Base-by-base conservation (phyloP, 202 grass and related monocot genomes). In the Sporobolus alterniflorus region DNA sequence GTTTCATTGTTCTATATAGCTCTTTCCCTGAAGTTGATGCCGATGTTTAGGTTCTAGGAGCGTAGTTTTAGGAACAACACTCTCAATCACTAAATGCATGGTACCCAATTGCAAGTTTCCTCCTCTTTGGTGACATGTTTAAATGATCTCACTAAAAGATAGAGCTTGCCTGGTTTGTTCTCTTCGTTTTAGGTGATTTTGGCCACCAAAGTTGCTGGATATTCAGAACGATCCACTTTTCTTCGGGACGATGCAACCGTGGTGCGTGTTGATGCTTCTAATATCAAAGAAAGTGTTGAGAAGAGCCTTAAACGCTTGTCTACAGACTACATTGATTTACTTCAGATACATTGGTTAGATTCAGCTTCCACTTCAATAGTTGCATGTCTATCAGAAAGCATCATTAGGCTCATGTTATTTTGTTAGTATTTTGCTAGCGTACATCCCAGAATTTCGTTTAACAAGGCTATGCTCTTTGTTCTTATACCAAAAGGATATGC, bases 321-420 rank as follows among this genome's bases (percentile, higher is more conserved):
- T 42, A 98, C 95, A 73, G 95, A 98, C 88, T 95, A 95, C 55
- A 95, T 98, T 64, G 95, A 98, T 86, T 91, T 98, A 57, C 92
- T 98, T 85, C 95, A 98, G 88, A 98, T 98, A 84, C 95, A 98
- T 75, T 98, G 95, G 92, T 97, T 61, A 91, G 90, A 78, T 13
- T 28, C 22, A 66, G 39, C 48, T 72, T 67, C 46, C 15, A 14
- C 8, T 60, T 18, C 25, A 44, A 9, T 55, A 22, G 10, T n/a
- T 69, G 11, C 14, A 80, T 69, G 17, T 49, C 11, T 31, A 25
- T 25, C n/a, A 79, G 46, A 72, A 64, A 42, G 25, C 56, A 73
- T 46, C n/a, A 36, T 43, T 33, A 55, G 18, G 24, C 42, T 78
- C 33, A 69, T 25, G 54, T 71, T 51, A 17, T 63, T 32, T 52